phyloP scores from a whole-genome alignment of 2,329 filamentous ascomycete genomes.

The Colletotrichum costaricense region DNA sequence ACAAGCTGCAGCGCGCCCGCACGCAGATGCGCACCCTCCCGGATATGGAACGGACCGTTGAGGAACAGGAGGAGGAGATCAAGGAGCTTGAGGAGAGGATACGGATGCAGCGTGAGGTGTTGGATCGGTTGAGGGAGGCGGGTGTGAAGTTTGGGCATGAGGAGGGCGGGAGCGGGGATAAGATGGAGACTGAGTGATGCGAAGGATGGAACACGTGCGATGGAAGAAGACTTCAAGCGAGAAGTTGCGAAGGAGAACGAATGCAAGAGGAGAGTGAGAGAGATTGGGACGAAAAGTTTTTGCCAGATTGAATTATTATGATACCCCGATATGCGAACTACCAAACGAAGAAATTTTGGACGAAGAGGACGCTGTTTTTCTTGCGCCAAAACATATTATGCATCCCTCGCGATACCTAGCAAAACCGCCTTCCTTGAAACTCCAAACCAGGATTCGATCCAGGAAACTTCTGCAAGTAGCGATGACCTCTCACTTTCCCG shows the following conservation, averaged over 20 bases:
- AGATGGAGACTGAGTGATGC: slow-evolving; percentile 51
- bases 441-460: neutral
- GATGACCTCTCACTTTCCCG: neutral
- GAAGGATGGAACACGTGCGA: neutral
- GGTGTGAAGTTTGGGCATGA: slow-evolving; percentile 53
- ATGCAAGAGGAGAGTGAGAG: neutral
- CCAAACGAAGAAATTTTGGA: neutral
- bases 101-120: slow-evolving; percentile 67
- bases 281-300: neutral
- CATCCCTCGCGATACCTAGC: neutral
- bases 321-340: slow-evolving; percentile 34
- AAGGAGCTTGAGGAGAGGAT: slow-evolving; percentile 73
- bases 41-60: slow-evolving; percentile 74
- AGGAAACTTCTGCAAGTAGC: neutral
- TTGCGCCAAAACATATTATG: neutral
- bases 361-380: neutral
- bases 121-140: slow-evolving; percentile 65
- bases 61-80: slow-evolving; percentile 80
- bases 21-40: slow-evolving; percentile 73
- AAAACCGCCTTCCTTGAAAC: slow-evolving; percentile 10
- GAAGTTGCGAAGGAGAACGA: neutral
- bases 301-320: slow-evolving; percentile 20
- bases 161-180: slow-evolving; percentile 49
- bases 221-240: too few relatives aligned
- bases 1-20: slow-evolving; percentile 84